Percentiles rank a stretch among this genome's conserved stretches.
Conservation (phyloP, 2,329 filamentous ascomycete genomes). For the Chalaropsis ovoidea region DNA sequence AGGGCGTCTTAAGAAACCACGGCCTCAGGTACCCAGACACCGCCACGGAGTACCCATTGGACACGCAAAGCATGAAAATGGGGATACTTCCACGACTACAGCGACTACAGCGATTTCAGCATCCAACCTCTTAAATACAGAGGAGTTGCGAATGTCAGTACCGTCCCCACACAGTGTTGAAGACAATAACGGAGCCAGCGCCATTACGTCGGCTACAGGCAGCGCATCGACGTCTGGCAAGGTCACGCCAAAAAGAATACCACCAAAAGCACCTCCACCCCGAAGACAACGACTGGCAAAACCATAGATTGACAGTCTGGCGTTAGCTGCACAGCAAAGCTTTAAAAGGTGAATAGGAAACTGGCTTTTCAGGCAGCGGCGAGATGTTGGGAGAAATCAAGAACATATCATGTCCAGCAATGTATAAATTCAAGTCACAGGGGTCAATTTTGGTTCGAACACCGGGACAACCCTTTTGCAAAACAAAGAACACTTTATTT, state of each 20-base stretch:
- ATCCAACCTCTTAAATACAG: neutral
- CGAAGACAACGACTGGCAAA: constrained; percentile 36
- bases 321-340: neutral
- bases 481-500: neutral
- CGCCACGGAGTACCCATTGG: constrained; percentile 43
- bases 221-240: neutral
- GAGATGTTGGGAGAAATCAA: neutral
- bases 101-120: neutral
- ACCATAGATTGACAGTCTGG: constrained; percentile 7
- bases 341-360: neutral
- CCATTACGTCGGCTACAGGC: neutral
- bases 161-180: neutral
- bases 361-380: no score
- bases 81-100: neutral
- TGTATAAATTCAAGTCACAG: no score
- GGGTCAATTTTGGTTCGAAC: neutral
- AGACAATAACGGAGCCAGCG: neutral
- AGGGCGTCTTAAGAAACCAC: constrained; percentile 36
- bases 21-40: constrained; percentile 48
- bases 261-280: constrained; percentile 40
- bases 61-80: constrained; percentile 27
- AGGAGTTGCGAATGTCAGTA: neutral
- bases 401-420: neutral
- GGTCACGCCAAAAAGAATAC: constrained; percentile 33
- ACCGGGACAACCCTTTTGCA: neutral